Evolutionary conservation across 495 filamentous ascomycete species (phyloP).

Genomic region (Podospora fimiseda): DNA sequence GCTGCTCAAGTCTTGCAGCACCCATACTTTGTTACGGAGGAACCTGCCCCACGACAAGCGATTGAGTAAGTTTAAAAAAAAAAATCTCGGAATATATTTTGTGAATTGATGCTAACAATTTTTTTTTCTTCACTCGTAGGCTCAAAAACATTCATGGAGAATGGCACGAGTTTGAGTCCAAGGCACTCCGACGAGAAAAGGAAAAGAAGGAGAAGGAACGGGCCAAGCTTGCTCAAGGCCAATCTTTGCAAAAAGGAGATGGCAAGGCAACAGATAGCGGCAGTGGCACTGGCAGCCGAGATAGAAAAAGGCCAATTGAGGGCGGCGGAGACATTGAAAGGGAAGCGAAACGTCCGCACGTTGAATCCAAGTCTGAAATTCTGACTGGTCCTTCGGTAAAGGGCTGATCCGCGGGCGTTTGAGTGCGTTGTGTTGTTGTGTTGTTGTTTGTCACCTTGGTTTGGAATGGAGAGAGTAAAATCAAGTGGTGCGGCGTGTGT

Average conservation of each 20-base stretch:
- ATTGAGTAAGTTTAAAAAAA: slow-evolving; percentile 59
- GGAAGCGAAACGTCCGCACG: slow-evolving; percentile 38
- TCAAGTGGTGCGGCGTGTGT: no score
- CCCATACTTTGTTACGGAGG: slow-evolving; percentile 80
- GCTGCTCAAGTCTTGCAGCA: slow-evolving; percentile 83
- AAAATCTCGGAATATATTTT: no score
- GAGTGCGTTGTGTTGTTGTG: no score
- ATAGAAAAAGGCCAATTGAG: slow-evolving; percentile 43
- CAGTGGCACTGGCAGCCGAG: slow-evolving; percentile 35
- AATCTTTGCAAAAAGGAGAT: slow-evolving; percentile 39
- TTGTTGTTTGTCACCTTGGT: no score
- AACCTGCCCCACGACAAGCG: slow-evolving; percentile 70
- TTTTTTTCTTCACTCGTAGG: slow-evolving; percentile 32
- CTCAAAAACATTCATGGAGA: slow-evolving; percentile 82
- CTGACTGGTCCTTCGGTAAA: neutral
- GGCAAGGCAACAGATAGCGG: slow-evolving; percentile 18
- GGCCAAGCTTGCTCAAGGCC: slow-evolving; percentile 38
- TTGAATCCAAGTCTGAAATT: slow-evolving; percentile 20
- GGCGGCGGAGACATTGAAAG: slow-evolving; percentile 23
- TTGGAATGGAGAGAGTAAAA: no score
- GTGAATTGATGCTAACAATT: neutral
- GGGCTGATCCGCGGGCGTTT: neutral
- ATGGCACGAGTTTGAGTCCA: slow-evolving; percentile 99
- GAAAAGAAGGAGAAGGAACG: slow-evolving; percentile 74
- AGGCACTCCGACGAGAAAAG: slow-evolving; percentile 85